Conservation (phyloP, 2,329 filamentous ascomycete genomes). For the Talaromyces rugulosus region DNA sequence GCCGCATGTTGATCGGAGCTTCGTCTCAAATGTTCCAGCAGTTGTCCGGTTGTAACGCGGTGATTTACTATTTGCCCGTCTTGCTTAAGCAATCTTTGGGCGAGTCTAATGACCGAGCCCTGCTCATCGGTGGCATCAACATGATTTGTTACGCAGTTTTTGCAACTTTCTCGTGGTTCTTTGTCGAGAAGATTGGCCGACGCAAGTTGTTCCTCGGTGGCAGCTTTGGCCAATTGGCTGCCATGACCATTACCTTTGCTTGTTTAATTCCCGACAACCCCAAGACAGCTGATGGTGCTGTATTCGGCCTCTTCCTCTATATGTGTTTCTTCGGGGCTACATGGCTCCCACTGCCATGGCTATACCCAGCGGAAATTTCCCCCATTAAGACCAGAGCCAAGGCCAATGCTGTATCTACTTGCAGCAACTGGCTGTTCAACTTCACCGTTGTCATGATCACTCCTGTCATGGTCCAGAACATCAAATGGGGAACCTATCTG, state of each 20-base stretch:
- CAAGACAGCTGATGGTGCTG: slow-evolving; percentile 31
- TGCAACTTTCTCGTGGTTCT: slow-evolving; percentile 32
- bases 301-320: slow-evolving; percentile 64
- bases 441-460: slow-evolving; percentile 52
- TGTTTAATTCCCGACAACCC: slow-evolving; percentile 31
- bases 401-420: slow-evolving; percentile 52
- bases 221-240: slow-evolving; percentile 34
- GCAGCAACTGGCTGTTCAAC: slow-evolving; percentile 55
- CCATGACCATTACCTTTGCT: slow-evolving; percentile 37
- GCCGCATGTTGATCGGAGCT: slow-evolving; percentile 21
- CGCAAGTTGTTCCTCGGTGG: slow-evolving; percentile 39
- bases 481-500: slow-evolving; percentile 41
- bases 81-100: slow-evolving; percentile 40
- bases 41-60: slow-evolving; percentile 40
- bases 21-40: slow-evolving; percentile 35
- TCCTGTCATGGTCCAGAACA: slow-evolving; percentile 36
- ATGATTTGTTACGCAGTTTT: slow-evolving; percentile 32
- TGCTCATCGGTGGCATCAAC: slow-evolving; percentile 42
- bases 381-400: slow-evolving; percentile 54
- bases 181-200: slow-evolving; percentile 45
- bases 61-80: slow-evolving; percentile 40
- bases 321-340: slow-evolving; percentile 66
- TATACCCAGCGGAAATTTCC: slow-evolving; percentile 49
- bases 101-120: slow-evolving; percentile 29
- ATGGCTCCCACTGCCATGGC: slow-evolving; percentile 61